Evolutionary conservation across 2,329 filamentous ascomycete species (phyloP).

Genomic region (Aspergillus sp.): DNA sequence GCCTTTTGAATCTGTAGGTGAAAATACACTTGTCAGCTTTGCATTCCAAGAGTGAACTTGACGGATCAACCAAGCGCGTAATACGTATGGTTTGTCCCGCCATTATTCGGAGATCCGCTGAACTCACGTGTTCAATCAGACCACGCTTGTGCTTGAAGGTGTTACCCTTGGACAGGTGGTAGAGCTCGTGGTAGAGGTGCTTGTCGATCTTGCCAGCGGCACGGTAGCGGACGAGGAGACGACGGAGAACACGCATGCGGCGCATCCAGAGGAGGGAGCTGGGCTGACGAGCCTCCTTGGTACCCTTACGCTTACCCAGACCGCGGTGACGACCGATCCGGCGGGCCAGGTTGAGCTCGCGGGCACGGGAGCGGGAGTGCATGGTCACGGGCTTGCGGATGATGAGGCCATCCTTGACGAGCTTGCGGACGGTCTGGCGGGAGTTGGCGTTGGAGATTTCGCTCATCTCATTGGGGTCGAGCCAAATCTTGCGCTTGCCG

Average conservation of each 20-base stretch:
- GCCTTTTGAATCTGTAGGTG: slow-evolving; percentile 89
- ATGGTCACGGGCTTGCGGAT: slow-evolving; percentile 99
- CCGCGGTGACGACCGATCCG: slow-evolving; percentile 96
- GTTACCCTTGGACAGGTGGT: slow-evolving; percentile 99
- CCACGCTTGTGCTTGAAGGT: slow-evolving; percentile 99
- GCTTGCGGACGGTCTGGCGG: slow-evolving; percentile 99
- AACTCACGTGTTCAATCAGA: slow-evolving; percentile 97
- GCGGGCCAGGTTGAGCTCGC: slow-evolving; percentile 91
- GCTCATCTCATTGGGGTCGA: slow-evolving; percentile 98
- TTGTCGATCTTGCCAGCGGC: slow-evolving; percentile 99
- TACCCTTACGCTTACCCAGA: slow-evolving; percentile 99
- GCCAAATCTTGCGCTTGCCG: slow-evolving; percentile 99
- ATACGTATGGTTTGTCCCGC: background rate
- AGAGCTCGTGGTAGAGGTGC: slow-evolving; percentile 99
- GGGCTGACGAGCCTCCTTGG: slow-evolving; percentile 98
- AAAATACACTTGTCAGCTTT: slow-evolving; percentile 23
- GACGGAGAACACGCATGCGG: slow-evolving; percentile 97
- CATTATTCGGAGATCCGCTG: background rate
- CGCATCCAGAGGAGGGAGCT: slow-evolving; percentile 99
- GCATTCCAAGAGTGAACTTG: no score
- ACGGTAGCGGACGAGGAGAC: slow-evolving; percentile 99
- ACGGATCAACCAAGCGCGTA: no score
- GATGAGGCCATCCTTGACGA: slow-evolving; percentile 99
- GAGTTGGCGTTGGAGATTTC: slow-evolving; percentile 99
- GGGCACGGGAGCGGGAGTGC: slow-evolving; percentile 96